Evolutionary conservation across 495 filamentous ascomycete genomes (phyloP), one percentile per base, ranked within the genome.

Genomic region (Choiromyces venosus): DNA sequence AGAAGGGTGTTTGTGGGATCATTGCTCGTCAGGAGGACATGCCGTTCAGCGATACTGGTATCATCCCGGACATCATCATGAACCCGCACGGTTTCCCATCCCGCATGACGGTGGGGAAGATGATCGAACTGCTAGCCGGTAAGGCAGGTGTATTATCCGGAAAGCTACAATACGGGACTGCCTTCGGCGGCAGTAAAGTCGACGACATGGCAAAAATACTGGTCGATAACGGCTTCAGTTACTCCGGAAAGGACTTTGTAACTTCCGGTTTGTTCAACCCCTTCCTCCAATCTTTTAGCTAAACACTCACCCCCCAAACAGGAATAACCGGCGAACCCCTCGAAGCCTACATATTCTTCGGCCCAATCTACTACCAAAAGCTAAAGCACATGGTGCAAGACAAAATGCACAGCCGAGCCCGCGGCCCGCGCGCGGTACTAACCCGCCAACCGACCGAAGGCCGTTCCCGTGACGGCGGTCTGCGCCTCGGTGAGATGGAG

Each of bases 351-450:
- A 94, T 99, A 83, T 99, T 97, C 87, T 96, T 94, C 78, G 95
- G 95, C 0, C 95, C 95, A 5, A 98, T 97, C 83, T 99, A 96
- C 86, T 99, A 99, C 86, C 95, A 99, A 86, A 97, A 97, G 78
- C 89, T 99, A 64, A 99, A 98, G 88, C 95, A 99, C 88, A 99
- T 99, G 95, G 95, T 99, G 39, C 93, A 97, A 82, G 95, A 99
- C 79, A 99, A 99, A 86, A 97, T 99, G 94, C 95, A 99, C 83
- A 92, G 93, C 12, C 93, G 95, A 70, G 88, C 93, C 14, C 90
- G 92, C 65, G 95, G 95, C 4, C 95, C 96, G 2, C 89, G 91
- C 29, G 94, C 94, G 14, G 80, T 81, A 71, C 87, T 99, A 7
- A 99, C 95, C 4, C 91, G 95, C 37, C 95, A 99, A 83, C 95